Evolutionary conservation across 371 early-diverging fungal species (phyloP).

Genomic region (Capniomyces stellatus): DNA sequence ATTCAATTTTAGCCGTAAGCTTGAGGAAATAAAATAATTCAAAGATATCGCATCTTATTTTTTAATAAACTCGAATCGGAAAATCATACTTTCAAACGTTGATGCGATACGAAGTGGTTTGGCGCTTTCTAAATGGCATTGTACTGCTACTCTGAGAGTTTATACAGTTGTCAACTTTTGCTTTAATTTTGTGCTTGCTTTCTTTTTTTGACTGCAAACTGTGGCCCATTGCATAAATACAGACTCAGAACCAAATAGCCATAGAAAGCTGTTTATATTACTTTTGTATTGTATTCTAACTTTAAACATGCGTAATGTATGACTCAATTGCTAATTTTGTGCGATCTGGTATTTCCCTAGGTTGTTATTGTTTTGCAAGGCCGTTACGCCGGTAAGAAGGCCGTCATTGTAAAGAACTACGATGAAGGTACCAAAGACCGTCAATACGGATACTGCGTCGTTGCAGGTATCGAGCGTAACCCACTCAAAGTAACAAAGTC

Average conservation of each 20-base stretch:
- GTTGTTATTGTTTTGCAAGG: constrained; percentile 95
- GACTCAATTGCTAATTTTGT: not conserved
- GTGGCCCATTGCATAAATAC: not conserved
- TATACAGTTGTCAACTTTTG: too few relatives aligned
- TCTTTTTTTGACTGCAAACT: not conserved
- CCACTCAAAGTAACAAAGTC: constrained; percentile 88
- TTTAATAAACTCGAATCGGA: too few relatives aligned
- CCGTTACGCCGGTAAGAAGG: constrained; percentile 97
- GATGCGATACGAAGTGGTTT: too few relatives aligned
- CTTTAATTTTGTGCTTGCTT: not conserved
- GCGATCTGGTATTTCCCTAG: constrained; percentile 22
- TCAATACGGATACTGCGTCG: constrained; percentile 92
- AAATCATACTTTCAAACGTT: too few relatives aligned
- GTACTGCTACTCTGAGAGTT: too few relatives aligned
- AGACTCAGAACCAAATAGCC: too few relatives aligned
- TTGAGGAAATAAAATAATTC: too few relatives aligned
- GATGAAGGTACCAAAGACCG: constrained; percentile 82
- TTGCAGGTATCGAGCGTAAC: constrained; percentile 91
- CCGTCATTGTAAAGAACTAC: constrained; percentile 92
- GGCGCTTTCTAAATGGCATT: too few relatives aligned
- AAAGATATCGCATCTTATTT: too few relatives aligned
- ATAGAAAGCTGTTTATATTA: not conserved
- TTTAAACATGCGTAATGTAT: not conserved
- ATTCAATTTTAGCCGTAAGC: too few relatives aligned
- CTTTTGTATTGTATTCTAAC: not conserved